Percentiles rank a stretch among this genome's conserved stretches.
phyloP scores from a whole-genome alignment of 306 rosid species.

The Erythrophleum fordii region DNA sequence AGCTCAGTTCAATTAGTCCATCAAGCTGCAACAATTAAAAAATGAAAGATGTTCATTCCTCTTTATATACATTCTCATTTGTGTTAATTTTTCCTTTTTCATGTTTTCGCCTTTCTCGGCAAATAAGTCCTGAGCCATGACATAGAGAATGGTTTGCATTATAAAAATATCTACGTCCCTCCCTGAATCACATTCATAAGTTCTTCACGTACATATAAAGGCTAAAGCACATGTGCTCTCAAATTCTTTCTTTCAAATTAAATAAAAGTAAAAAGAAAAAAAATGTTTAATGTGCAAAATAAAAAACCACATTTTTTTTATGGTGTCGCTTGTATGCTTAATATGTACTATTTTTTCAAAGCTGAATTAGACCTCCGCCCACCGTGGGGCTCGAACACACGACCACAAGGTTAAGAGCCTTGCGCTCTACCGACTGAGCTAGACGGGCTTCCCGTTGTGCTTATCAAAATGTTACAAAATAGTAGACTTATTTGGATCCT shows the following conservation, averaged over 20 bases:
- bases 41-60: no score
- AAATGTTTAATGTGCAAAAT: not conserved
- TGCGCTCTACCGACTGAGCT: conserved; percentile 28
- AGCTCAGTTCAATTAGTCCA: no score
- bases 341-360: not conserved
- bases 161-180: no score
- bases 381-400: conserved; percentile 22
- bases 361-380: not conserved
- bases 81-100: no score
- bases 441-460: not conserved
- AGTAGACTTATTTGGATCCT: no score
- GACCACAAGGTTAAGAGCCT: conserved; percentile 32
- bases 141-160: no score
- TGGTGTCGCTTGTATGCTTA: not conserved
- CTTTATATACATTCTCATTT: no score
- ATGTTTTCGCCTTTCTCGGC: no score
- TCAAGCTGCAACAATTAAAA: no score
- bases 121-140: no score
- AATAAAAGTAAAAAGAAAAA: not conserved
- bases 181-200: not conserved
- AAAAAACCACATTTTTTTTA: not conserved
- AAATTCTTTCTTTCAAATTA: not conserved
- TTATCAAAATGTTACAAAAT: no score
- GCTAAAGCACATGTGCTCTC: not conserved
- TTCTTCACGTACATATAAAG: no score